Conservation (phyloP, 495 filamentous ascomycete genomes). For the Penicillium turbatum region DNA sequence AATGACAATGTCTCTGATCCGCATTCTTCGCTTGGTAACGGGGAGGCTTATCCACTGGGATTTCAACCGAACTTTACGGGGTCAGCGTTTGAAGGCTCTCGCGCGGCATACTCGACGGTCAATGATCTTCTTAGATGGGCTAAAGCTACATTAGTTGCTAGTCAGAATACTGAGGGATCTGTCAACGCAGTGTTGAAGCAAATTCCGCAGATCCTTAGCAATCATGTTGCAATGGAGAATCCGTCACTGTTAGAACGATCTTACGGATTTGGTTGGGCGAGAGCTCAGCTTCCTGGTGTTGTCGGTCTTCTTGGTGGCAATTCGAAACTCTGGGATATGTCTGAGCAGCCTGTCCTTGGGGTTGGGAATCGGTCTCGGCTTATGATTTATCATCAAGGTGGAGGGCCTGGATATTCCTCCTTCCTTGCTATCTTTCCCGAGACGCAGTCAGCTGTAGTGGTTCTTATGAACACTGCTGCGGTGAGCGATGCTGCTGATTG, state of each 20-base stretch:
- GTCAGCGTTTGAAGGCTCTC: background rate
- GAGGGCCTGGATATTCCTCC: background rate
- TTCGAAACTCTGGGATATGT: background rate
- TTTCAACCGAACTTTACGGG: background rate
- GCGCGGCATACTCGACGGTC: slow-evolving; percentile 1
- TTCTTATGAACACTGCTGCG: slow-evolving; percentile 2
- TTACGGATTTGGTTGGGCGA: slow-evolving; percentile 2
- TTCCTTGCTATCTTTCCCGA: slow-evolving; percentile 8
- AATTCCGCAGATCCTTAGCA: background rate
- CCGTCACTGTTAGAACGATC: background rate
- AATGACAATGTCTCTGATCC: background rate
- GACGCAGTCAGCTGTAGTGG: slow-evolving; percentile 4
- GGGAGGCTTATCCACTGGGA: background rate
- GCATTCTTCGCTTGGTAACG: background rate
- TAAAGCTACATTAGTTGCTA: background rate
- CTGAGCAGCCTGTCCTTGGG: background rate
- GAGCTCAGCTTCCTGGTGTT: background rate
- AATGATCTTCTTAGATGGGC: slow-evolving; percentile 5
- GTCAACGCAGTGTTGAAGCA: background rate
- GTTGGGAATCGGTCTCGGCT: background rate
- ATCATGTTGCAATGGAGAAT: background rate
- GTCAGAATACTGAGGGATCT: background rate
- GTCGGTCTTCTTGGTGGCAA: slow-evolving; percentile 2
- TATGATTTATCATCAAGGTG: slow-evolving; percentile 7
- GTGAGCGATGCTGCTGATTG: slow-evolving; percentile 1